phyloP scores from a whole-genome alignment of 805 yeast species.

The Blastobotrys terrestris region DNA sequence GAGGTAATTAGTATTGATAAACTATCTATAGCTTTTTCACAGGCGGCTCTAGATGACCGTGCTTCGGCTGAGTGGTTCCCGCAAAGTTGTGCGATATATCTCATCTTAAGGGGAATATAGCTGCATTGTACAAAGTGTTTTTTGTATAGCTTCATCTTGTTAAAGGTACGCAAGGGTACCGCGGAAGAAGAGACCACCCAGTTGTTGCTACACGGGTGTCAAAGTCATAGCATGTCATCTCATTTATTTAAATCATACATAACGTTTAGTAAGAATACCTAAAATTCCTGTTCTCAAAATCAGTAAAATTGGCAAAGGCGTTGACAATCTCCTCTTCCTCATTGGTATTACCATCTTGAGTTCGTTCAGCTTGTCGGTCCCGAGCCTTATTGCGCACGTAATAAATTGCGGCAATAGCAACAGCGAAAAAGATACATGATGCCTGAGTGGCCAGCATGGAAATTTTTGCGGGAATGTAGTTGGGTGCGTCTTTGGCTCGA shows the following conservation, averaged over 20 bases:
- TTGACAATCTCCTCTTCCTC: constrained; percentile 3
- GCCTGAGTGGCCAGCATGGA: constrained; percentile 11
- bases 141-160: too few species aligned
- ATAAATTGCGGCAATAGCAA: constrained; percentile 5
- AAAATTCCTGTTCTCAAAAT: constrained; percentile 13
- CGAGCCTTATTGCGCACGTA: constrained; percentile 4
- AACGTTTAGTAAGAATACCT: constrained; percentile 7
- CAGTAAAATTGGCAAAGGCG: constrained; percentile 13
- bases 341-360: background rate
- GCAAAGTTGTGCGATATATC: too few species aligned
- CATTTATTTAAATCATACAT: background rate
- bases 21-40: too few species aligned
- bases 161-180: too few species aligned
- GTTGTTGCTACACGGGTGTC: too few species aligned
- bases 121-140: too few species aligned
- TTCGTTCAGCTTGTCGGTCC: constrained; percentile 9
- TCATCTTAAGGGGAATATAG: too few species aligned
- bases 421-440: constrained; percentile 33
- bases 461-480: constrained; percentile 23
- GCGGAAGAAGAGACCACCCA: too few species aligned
- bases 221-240: background rate
- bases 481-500: constrained; percentile 9
- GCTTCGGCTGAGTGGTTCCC: too few species aligned
- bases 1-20: too few species aligned
- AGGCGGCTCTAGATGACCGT: too few species aligned